Base-by-base conservation (phyloP, 2,329 filamentous ascomycete species). In the Sporothrix mexicana region DNA sequence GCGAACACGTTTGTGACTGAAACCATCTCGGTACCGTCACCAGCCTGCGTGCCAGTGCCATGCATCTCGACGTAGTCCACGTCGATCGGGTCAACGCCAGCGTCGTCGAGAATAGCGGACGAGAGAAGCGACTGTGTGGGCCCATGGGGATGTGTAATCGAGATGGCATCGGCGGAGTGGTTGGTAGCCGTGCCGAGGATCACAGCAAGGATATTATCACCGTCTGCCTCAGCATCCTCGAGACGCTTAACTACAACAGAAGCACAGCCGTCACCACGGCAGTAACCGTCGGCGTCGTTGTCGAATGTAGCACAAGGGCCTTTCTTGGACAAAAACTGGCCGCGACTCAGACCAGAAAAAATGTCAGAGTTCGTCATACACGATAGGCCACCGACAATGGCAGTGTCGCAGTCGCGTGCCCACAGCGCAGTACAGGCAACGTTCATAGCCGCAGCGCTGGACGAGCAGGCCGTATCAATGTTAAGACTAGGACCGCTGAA, bases 41-140 rank as follows among this genome's bases (percentile, higher is more conserved):
- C 94, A 45, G 92, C 93, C 80, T 96, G 93, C 0, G 93, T 97
- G 45, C 94, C 94, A 2, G 94, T 97, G 15, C 93, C 94, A 80
- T 97, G 93, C 90, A 96, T 94, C 81, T 97, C 94, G 9, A 97
- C 90, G 78, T 95, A 97, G 80, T 90, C 90, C 68, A 97, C 87
- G 75, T 95, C 92, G 69, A 90, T 86, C 1, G 93, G 91, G 77
- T 95, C 90, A 25, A 96, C 87, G 73, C 91, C 91, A 57, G 92
- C 91, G 59, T 92, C 88, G 66, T 91, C 87, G 0, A 96, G 85
- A 41, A 96, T 90, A 53, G 88, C 85, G 72, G 88, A 87, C 77
- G 92, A 95, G 12, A 96, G 83, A 64, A 87, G 84, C 13, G 92
- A 89, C 80, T 97, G 94, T 0, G 92, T 91, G 15, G 89, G 91